Evolutionary conservation across 2,329 filamentous ascomycete species (phyloP), one percentile per base, ranked within the genome.

Genomic region (Daldinia eschscholtzii): DNA sequence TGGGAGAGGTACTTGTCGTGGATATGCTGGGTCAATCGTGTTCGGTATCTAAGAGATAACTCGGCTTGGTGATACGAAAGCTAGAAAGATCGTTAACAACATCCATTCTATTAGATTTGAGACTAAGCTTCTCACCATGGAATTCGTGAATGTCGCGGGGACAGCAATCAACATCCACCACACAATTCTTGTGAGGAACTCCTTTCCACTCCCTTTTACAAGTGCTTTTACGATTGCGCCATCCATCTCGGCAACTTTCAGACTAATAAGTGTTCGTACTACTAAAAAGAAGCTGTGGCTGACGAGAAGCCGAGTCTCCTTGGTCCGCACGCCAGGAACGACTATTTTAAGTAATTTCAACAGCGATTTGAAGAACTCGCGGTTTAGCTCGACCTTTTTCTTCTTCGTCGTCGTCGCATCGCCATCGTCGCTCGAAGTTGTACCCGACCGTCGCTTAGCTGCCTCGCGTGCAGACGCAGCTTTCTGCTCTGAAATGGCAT

Each of bases 81-180:
- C 93, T 97, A 76, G n/a, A 15, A 15, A 55, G 28, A 18, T 35
- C 13, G 62, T 65, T 30, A 66, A 65, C 20, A 23, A 10, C 18
- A 7, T 28, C n/a, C 26, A 9, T 56, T 12, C 48, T n/a, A 39
- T 12, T n/a, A 46, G 26, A 41, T 23, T 33, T 56, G 44, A 10
- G 46, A 39, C 66, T 39, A 10, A 35, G 26, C 12, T 9, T 79
- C 88, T 80, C 81, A 96, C 93, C 96, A 99, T 99, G 0, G 94
- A 98, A 81, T 99, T 99, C 44, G 96, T 99, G 79, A 98, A 98
- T 0, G 96, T 98, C 1, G 96, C 96, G 9, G 96, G 96, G 15
- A 99, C 87, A 28, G 96, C 95, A 72, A 99, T 96, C 62, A 95
- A 80, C 96, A 99, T 99, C 96, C 96, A 99, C 94, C 95, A 98